Conservation (phyloP, 2,329 filamentous ascomycete species). For the Apiospora marii region DNA sequence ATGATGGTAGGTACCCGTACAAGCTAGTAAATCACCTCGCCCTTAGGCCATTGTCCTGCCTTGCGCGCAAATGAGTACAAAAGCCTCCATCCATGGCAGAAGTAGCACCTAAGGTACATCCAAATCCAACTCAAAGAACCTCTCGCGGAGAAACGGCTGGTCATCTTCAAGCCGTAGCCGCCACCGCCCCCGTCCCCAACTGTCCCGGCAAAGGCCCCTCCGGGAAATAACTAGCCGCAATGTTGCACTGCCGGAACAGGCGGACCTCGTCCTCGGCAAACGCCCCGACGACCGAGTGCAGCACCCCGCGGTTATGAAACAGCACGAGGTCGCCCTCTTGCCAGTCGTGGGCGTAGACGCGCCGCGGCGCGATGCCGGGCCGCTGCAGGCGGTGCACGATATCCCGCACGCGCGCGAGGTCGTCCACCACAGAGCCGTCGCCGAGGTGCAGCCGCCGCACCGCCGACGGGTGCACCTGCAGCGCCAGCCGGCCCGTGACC, state of each 20-base stretch:
- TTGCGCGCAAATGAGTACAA: background rate
- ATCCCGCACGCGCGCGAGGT: slow-evolving; percentile 70
- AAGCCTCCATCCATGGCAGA: background rate
- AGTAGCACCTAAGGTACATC: background rate
- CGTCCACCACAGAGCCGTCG: slow-evolving; percentile 73
- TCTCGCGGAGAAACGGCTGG: background rate
- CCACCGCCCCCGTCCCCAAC: background rate
- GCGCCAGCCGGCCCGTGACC: slow-evolving; percentile 70
- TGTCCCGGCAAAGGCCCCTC: slow-evolving; percentile 50
- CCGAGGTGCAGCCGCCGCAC: slow-evolving; percentile 72
- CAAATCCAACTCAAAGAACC: background rate
- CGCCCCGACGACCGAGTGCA: slow-evolving; percentile 79
- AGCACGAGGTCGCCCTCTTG: slow-evolving; percentile 78
- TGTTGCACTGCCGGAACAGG: slow-evolving; percentile 80
- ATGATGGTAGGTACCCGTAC: background rate
- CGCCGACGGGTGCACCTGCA: slow-evolving; percentile 79
- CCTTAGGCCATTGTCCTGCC: background rate
- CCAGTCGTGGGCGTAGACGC: slow-evolving; percentile 81
- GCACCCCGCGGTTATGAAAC: slow-evolving; percentile 79
- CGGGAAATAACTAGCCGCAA: slow-evolving; percentile 70
- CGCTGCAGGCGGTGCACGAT: slow-evolving; percentile 75
- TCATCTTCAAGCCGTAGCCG: background rate
- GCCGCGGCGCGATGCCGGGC: slow-evolving; percentile 72
- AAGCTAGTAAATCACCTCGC: background rate
- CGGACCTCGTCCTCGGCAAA: slow-evolving; percentile 78